phyloP scores from a whole-genome alignment of 371 early-diverging fungal species.

The Mucor saturninus region DNA sequence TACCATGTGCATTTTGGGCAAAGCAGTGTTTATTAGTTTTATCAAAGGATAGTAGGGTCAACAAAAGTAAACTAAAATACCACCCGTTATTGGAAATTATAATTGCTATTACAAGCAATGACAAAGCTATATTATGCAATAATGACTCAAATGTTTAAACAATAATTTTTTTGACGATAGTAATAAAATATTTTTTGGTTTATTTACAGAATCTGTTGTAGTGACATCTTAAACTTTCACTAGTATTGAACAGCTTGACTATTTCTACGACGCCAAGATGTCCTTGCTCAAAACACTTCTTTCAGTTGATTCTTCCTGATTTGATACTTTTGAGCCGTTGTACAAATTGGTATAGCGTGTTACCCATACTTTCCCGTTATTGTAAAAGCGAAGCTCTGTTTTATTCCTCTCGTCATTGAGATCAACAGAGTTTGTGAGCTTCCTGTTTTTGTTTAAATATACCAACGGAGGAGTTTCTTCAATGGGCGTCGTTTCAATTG shows the following conservation, averaged over 20 bases:
- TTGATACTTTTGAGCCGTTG: slow-evolving; percentile 25
- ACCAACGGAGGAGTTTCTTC: slow-evolving; percentile 20
- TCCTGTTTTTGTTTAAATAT: slow-evolving; percentile 14
- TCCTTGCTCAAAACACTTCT: slow-evolving; percentile 25
- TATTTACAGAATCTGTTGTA: slow-evolving; percentile 21
- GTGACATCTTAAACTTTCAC: neutral
- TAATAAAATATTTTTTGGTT: slow-evolving; percentile 12
- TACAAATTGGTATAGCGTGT: slow-evolving; percentile 19
- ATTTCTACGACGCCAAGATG: slow-evolving; percentile 11
- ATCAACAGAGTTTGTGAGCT: slow-evolving; percentile 1
- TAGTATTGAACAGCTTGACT: slow-evolving; percentile 19
- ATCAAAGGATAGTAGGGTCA: too few relatives aligned
- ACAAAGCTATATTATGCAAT: slow-evolving; percentile 24
- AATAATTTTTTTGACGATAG: neutral
- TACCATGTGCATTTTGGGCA: too few relatives aligned
- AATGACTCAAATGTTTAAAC: slow-evolving; percentile 16
- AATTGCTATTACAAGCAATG: slow-evolving; percentile 27
- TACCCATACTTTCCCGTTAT: too few relatives aligned
- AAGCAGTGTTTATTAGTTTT: neutral
- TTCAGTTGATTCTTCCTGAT: slow-evolving; percentile 26
- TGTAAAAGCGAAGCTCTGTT: too few relatives aligned
- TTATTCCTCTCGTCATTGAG: slow-evolving; percentile 16
- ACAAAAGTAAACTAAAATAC: slow-evolving; percentile 14
- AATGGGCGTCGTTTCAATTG: slow-evolving; percentile 18
- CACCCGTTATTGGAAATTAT: slow-evolving; percentile 28